These are phyloP conservation scores for Wakefieldia striispora DNA, from an alignment of 768 basidiomycete species.

Conservation along the genomic window DNA sequence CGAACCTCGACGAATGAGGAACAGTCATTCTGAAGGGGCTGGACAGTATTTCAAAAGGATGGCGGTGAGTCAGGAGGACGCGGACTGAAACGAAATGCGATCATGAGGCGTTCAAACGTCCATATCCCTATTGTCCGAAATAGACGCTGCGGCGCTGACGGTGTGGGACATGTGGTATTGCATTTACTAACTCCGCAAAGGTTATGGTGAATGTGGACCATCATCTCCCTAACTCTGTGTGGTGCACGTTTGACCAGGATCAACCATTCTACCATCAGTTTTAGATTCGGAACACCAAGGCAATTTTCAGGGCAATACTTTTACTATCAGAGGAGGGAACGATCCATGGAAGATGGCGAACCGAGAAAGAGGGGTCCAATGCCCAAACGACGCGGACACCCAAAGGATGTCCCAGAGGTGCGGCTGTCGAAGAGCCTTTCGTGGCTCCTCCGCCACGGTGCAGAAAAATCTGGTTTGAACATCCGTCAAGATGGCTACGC, in stretches of 20 bases:
- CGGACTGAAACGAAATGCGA: conserved; percentile 6
- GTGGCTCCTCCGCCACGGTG: conserved; percentile 90
- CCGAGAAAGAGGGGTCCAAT: conserved; percentile 15
- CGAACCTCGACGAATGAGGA: conserved; percentile 33
- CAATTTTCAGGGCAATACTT: conserved; percentile 2
- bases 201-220: conserved; percentile 9
- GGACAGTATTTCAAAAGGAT: conserved; percentile 4
- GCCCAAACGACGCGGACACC: conserved; percentile 55
- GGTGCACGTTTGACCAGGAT: background rate
- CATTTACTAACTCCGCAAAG: background rate
- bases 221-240: background rate
- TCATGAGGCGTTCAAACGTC: conserved; percentile 14
- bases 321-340: conserved; percentile 5
- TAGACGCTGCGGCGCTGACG: background rate
- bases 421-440: conserved; percentile 83
- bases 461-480: conserved; percentile 65
- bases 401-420: conserved; percentile 64
- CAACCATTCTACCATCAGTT: background rate
- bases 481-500: conserved; percentile 88
- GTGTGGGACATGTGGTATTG: no score
- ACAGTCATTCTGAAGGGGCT: conserved; percentile 21
- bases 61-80: background rate
- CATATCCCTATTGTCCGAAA: background rate
- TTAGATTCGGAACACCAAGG: background rate
- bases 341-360: conserved; percentile 6